Conservation (phyloP, 306 rosid genomes). For the Pueraria montana region DNA sequence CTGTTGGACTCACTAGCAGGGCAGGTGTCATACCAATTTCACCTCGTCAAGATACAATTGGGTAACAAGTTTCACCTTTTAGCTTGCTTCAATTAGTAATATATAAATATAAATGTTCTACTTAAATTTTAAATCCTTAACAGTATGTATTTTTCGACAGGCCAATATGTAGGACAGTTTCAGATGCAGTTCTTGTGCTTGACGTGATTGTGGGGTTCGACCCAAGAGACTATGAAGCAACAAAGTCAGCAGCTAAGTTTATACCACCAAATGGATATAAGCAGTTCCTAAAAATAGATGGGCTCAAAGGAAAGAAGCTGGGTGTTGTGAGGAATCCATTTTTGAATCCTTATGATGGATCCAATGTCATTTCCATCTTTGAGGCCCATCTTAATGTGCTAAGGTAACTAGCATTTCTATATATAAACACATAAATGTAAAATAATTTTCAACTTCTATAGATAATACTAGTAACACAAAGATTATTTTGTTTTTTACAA, state of each 20-base stretch:
- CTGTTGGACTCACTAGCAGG: too few species aligned
- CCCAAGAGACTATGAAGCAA: conserved; percentile 65
- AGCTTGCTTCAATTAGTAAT: too few species aligned
- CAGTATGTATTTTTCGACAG: conserved; percentile 50
- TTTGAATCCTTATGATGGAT: conserved; percentile 48
- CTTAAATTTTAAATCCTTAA: too few species aligned
- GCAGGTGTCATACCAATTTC: too few species aligned
- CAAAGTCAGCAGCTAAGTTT: conserved; percentile 56
- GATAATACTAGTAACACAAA: too few species aligned
- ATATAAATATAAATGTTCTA: neutral
- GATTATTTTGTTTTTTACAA: neutral
- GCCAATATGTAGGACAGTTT: conserved; percentile 79
- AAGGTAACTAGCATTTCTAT: conserved; percentile 47
- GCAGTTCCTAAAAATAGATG: conserved; percentile 65
- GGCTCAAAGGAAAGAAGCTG: conserved; percentile 74
- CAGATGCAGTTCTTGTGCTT: conserved; percentile 80
- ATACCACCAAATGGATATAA: conserved; percentile 68
- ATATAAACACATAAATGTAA: too few species aligned
- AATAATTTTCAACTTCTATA: too few species aligned
- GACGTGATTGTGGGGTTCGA: conserved; percentile 78
- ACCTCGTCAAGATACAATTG: too few species aligned
- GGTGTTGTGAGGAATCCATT: conserved; percentile 72
- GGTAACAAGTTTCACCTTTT: too few species aligned
- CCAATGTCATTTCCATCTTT: conserved; percentile 55
- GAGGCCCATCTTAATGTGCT: conserved; percentile 56